Evolutionary conservation across 345 rosid species (phyloP), one percentile per base, ranked within the genome.

Genomic region (Aurinia saxatilis): DNA sequence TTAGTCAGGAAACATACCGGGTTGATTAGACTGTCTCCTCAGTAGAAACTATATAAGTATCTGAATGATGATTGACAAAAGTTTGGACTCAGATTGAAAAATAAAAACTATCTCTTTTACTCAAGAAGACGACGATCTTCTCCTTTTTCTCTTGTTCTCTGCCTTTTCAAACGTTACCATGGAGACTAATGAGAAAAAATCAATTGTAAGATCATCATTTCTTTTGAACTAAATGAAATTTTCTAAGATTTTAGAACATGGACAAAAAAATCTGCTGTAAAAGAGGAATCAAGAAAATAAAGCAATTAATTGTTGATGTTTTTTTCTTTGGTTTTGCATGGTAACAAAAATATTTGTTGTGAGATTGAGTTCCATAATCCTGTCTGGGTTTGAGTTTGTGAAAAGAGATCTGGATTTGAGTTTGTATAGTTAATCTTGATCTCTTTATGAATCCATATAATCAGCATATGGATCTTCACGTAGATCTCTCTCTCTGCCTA

Each of bases 51-150:
- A 15, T 9, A 18, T 21, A 21, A 21, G 25, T 21, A 21, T 4
- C 25, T 21, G 10, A 18, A 34, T 19, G 21, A 44, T 15, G 49
- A 25, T 25, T 21, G 10, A 40, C 40, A 27, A 15, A 13, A 56
- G 7, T n/a, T n/a, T 25, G 53, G 53, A 57, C 38, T 57, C n/a
- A 34, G 23, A 27, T 27, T 27, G 6, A 29, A 19, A 25, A 35
- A 29, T 8, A 25, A 47, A 60, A 46, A 45, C 42, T 60, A 30
- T 17, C 27, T 18, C 63, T 58, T 42, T 55, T 40, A 31, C 65
- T 30, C 49, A 68, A 52, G 67, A 60, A 61, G 16, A 46, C 55
- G 12, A 46, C 48, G 12, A 68, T 44, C 55, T 50, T 3, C 8
- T 23, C 18, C 31, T 48, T 64, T 2, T 7, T 5, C 7, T 34